Evolutionary conservation across 352 stramenopile species (phyloP), one percentile per base, ranked within the genome.

Genomic region (Phytopythium helicoides): DNA sequence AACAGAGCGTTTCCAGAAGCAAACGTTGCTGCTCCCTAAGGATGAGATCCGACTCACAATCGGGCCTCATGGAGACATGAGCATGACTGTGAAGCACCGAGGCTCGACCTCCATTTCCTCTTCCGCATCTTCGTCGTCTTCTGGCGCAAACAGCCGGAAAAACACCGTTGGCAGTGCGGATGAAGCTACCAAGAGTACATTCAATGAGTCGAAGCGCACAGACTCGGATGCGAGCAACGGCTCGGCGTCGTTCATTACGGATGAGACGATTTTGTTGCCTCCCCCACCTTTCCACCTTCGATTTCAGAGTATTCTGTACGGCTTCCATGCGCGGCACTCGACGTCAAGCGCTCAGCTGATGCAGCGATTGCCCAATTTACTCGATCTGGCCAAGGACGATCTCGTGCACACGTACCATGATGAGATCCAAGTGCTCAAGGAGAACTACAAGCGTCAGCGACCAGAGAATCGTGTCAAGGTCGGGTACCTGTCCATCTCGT

Each of bases 391-490:
- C 10, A 82, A 84, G 44, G 82, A 90, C 41, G 82, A 93, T 51
- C 67, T 88, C 11, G 82, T 85, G 12, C 82, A 91, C 52, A 93
- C 82, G 19, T 93, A 93, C 54, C 81, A 91, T 60, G 82, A 93
- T 34, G 82, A 93, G 36, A 93, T 93, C 44, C 68, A 86, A 36
- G 66, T 86, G 7, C 59, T 93, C 12, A 83, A 82, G 23, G 82
- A 93, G 52, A 93, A 93, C 54, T 93, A 93, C 64, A 89, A 91
- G 49, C 80, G 82, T 0, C 78, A 91, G 41, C 75, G 78, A 21
- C 82, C 82, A 0, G 80, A 90, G 47, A 87, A 89, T 38, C 80
- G 82, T 15, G 71, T 93, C 18, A 93, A 93, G 54, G 82, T 87
- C 9, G 82, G 82, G 0, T 93, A 93, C 50, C 53, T 93, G 46